These are phyloP conservation scores for Salix koriyanagi DNA, from an alignment of 345 rosid species.

Conservation along the genomic window DNA sequence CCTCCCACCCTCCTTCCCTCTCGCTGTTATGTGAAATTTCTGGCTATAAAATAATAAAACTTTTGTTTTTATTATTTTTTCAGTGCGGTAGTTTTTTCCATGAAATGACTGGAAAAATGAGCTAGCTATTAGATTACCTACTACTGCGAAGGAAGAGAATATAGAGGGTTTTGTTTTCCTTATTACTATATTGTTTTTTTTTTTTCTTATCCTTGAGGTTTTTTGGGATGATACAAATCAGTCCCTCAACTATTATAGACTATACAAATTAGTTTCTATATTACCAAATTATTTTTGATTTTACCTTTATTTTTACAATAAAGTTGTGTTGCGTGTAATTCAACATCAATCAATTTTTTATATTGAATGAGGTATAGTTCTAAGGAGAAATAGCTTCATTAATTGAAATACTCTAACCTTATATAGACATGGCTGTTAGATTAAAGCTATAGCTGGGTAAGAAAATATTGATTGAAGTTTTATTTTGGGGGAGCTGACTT, in stretches of 20 bases:
- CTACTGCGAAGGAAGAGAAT: not conserved
- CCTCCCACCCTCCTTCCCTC: not conserved
- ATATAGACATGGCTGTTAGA: not conserved
- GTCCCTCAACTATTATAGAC: not conserved
- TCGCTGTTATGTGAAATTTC: not conserved
- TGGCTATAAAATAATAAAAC: not conserved
- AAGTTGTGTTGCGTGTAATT: no score
- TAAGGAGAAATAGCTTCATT: no score
- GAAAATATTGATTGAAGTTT: not conserved
- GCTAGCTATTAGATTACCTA: not conserved
- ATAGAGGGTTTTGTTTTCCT: not conserved
- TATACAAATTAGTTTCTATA: not conserved
- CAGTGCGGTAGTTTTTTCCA: no score
- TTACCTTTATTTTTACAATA: not conserved
- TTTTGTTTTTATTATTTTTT: not conserved
- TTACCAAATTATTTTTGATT: not conserved
- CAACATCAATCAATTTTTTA: no score
- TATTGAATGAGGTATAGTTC: no score
- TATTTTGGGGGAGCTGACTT: not conserved
- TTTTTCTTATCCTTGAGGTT: not conserved
- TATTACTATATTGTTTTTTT: not conserved
- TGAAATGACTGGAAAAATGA: not conserved
- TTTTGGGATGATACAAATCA: not conserved
- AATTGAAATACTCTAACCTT: no score
- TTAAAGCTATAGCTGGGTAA: not conserved